Conservation (phyloP, 495 filamentous ascomycete genomes). For the Podospora tetraspora region DNA sequence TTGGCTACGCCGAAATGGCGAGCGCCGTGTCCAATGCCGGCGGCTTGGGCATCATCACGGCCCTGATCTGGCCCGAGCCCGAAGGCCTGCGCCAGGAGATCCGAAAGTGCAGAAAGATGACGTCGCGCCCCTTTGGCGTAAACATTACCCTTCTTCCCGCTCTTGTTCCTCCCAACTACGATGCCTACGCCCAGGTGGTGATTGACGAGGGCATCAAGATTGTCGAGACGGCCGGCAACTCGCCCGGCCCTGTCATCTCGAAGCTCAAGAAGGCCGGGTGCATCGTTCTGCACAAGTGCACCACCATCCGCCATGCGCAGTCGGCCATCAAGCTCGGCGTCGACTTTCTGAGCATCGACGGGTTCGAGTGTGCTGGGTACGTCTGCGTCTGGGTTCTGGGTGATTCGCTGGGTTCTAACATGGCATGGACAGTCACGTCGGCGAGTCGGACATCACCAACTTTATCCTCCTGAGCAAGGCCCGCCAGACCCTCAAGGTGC, state of each 20-base stretch:
- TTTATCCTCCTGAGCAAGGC: slow-evolving; percentile 88
- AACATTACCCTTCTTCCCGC: slow-evolving; percentile 94
- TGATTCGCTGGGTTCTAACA: background rate
- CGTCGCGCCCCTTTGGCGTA: slow-evolving; percentile 84
- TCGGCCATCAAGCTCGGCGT: slow-evolving; percentile 91
- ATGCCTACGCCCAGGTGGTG: slow-evolving; percentile 83
- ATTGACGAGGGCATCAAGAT: slow-evolving; percentile 91
- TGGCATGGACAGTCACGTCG: slow-evolving; percentile 52
- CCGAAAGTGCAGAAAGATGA: slow-evolving; percentile 76
- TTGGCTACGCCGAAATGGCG: slow-evolving; percentile 86
- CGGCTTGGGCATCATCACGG: slow-evolving; percentile 87
- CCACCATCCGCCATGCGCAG: slow-evolving; percentile 89
- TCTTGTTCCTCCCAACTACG: slow-evolving; percentile 84
- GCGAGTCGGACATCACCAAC: slow-evolving; percentile 95
- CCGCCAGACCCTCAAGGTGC: slow-evolving; percentile 74
- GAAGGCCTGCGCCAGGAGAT: slow-evolving; percentile 94
- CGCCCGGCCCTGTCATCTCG: slow-evolving; percentile 82
- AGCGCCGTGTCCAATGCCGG: slow-evolving; percentile 93
- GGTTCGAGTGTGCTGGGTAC: slow-evolving; percentile 95
- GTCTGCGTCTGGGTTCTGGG: slow-evolving; percentile 14
- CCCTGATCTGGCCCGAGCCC: slow-evolving; percentile 88
- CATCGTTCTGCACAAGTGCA: slow-evolving; percentile 94
- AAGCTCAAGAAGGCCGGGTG: slow-evolving; percentile 75
- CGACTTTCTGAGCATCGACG: slow-evolving; percentile 94
- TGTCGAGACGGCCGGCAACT: slow-evolving; percentile 96